Base-by-base conservation (phyloP, 2,329 filamentous ascomycete genomes). In the Colletotrichum abscissum region DNA sequence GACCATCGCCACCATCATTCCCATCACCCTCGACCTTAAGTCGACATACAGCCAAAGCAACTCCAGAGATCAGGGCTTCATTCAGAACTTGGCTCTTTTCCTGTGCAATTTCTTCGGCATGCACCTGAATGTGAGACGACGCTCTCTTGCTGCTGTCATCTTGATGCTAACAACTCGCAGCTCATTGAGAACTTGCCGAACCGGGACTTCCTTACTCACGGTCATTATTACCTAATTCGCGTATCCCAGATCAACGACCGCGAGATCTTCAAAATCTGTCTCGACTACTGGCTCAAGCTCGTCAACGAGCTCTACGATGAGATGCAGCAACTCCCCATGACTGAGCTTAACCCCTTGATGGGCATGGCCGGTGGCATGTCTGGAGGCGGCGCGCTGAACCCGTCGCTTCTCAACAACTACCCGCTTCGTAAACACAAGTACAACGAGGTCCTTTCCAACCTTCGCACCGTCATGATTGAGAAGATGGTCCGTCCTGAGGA, bases 401-500 rank as follows among this genome's bases (percentile, higher is more conserved):
- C 96, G 1, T 90, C 87, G 65, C 87, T 96, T n/a, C 88, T 98
- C 75, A 92, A 92, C 78, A 97, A 95, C 83, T 97, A 97, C 80
- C 95, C 96, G 14, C 90, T 99, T 57, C 92, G 97, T 74, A 99
- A 99, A 87, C 96, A 99, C 89, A 98, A 98, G 85, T 99, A 98
- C 84, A 92, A 93, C 76, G 95, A 98, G 81, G 93, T 99, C 24
- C 87, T 99, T 63, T 96, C 96, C 11, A 98, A 98, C 82, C 88
- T 99, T 70, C 93, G 97, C 77, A 93, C 96, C 28, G 97, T 99
- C 76, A 99, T 99, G 97, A 98, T 99, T 75, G 97, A 99, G 86
- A 98, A 98, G 88, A 99, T 99, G 97, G 97, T 99, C 38, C 91
- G 95, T 56, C 97, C 97, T 0, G 97, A 99, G 84, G 97, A 99